Base-by-base conservation (phyloP, 2,329 filamentous ascomycete genomes). In the Sporothrix pallida region DNA sequence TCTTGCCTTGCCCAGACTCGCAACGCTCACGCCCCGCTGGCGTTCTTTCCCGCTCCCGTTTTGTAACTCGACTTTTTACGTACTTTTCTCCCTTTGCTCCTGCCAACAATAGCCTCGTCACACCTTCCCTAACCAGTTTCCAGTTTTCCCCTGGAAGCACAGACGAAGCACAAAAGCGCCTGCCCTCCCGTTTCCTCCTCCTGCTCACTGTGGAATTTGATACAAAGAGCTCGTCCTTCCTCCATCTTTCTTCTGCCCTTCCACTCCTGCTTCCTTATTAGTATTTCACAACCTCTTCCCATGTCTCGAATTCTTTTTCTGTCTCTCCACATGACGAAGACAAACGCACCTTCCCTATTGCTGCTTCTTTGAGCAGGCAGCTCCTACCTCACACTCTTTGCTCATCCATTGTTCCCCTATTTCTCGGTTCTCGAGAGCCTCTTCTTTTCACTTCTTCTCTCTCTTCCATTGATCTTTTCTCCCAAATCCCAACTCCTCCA, bases 141-240 rank as follows among this genome's bases (percentile, higher is more conserved):
- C 60, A 31, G 6, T 54, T 23, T 60, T 58, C 54, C 60, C 48
- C 10, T 54, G 26, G 56, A 48, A 46, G 26, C 31, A 60, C 15
- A 3, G 9, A 15, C 44, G 31, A 44, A 73, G 37, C 70, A 46
- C 20, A 68, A 50, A 50, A 31, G 13, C 37, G 23, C 65, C 26
- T 17, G 37, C 65, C 9, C 52, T 54, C 65, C 48, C 48, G 65
- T 70, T 69, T 70, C 26, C 67, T 65, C 20, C 9, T 26, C 20
- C 52, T 56, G 20, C 56, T 37, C 31, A 37, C 31, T 37, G 7
- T 37, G 31, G 31, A 37, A 44, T 20, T 63, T 73, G 68, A 67
- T 63, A 73, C 54, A 71, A 71, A 62, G 52, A 71, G 52, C 69
- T 46, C 52, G 17, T 23, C 23, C 26, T 70, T 73, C 67, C 71